Evolutionary conservation across 495 filamentous ascomycete species (phyloP), one percentile per base, ranked within the genome.

Genomic region (Gamarada debralockiae): DNA sequence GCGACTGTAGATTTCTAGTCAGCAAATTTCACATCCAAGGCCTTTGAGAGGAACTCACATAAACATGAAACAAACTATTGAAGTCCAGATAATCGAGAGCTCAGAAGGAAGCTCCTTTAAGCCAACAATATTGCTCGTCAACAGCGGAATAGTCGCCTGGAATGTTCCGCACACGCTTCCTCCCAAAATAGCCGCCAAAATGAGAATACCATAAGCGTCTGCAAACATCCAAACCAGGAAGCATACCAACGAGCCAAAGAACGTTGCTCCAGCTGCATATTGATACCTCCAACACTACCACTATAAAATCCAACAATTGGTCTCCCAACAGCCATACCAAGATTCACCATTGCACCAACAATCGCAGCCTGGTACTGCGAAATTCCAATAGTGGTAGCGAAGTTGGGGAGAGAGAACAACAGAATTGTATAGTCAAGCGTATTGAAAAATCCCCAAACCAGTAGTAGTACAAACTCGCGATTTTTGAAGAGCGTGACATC

Each of bases 381-480:
- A n/a, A 87, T 64, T 0, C 83, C 83, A 27, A 85, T 71, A 6
- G 70, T 71, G 20, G 59, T 58, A 0, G 81, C 82, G 61, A 82
- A 87, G 55, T 80, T 78, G 2, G 81, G 74, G 20, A 88, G 70
- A 1, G 77, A 78, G 67, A 79, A 86, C 15, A 83, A 63, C 4
- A 87, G 65, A 3, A 78, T 72, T 22, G 83, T 72, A 57, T 85
- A 87, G 7, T 79, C 85, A 14, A 86, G 69, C 72, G 85, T 81
- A 55, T 73, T 80, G 53, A 87, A 73, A 42, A 80, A 73, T 14
- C 81, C 84, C 74, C 77, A 90, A 5, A 62, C 67, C 2, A 86
- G 65, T 12, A 85, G 69, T 2, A 86, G 70, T 17, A 79, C 44
- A 48, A 83, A 83, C 57, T 85, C 45, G 29, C 36, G 21, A 22